Evolutionary conservation across 352 stramenopile genomes (phyloP).

Genomic region (Pythium sukuiense): DNA sequence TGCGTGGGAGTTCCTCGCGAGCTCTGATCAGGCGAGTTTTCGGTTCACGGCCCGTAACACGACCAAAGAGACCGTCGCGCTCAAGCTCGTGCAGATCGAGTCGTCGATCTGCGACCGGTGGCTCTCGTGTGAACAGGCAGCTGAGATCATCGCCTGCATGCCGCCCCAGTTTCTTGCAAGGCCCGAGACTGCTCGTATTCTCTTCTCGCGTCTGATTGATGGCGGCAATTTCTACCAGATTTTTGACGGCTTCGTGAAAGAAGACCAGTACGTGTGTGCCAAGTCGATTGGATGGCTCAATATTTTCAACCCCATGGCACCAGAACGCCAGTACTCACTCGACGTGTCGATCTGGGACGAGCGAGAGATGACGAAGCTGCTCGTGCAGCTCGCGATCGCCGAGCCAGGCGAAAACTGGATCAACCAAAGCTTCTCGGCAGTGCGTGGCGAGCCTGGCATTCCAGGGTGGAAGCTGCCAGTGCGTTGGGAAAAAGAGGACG

Average conservation of each 20-base stretch:
- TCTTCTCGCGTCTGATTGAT: constrained; percentile 79
- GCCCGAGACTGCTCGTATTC: constrained; percentile 64
- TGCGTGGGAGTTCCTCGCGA: constrained; percentile 34
- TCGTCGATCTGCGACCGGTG: constrained; percentile 73
- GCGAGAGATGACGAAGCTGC: constrained; percentile 77
- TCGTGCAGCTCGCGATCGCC: constrained; percentile 74
- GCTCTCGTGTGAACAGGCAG: constrained; percentile 67
- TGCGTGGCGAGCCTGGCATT: constrained; percentile 53
- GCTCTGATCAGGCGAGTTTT: constrained; percentile 41
- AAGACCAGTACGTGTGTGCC: constrained; percentile 52
- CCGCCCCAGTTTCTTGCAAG: constrained; percentile 53
- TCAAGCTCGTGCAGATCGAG: constrained; percentile 85
- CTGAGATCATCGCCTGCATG: constrained; percentile 78
- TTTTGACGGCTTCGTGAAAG: constrained; percentile 43
- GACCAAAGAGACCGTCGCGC: constrained; percentile 65
- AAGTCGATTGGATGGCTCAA: constrained; percentile 75
- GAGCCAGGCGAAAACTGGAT: constrained; percentile 86
- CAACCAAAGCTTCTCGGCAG: constrained; percentile 67
- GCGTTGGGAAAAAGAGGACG: constrained; percentile 80
- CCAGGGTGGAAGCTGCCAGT: constrained; percentile 79
- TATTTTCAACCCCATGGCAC: constrained; percentile 71
- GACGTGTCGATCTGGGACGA: constrained; percentile 74
- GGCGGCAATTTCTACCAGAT: constrained; percentile 65
- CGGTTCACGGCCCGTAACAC: constrained; percentile 40
- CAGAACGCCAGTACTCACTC: constrained; percentile 67